Base-by-base conservation (phyloP, 2,329 filamentous ascomycete genomes). In the Alternaria sp. region DNA sequence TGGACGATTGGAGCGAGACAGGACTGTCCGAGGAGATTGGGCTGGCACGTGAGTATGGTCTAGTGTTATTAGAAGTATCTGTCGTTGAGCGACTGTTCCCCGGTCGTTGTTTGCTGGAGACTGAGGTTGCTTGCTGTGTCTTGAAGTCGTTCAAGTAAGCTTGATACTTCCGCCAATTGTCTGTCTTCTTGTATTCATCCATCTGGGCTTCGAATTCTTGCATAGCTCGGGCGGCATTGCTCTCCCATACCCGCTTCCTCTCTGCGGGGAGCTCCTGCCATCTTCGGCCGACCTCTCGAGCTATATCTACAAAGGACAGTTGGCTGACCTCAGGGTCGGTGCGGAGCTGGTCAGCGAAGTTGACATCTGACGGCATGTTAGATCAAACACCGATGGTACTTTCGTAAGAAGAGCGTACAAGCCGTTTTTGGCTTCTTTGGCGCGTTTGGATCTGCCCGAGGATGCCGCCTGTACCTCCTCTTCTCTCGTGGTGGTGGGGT, bases 361-460 rank as follows among this genome's bases (percentile, higher is more conserved):
- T 79, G n/a, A 80, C 78, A 62, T 80, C 76, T 78, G 40, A 9
- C 28, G 30, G 25, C 22, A 25, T 16, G 58, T 71, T 65, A 71
- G 64, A 45, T 18, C 18, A 50, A 50, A 30, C 25, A 7, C 7
- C 18, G 6, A 34, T 30, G 12, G n/a, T 11, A 7, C 2, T 18
- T 3, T 44, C 20, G 32, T 57, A 11, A 54, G 51, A 25, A 28
- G 22, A 52, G 58, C 72, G 36, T 73, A 78, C 76, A 80, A 9
- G 76, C 78, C 34, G 78, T 80, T 53, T 80, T 80, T 30, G 78
- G 78, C 53, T 79, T 79, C 62, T 78, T 78, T 12, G 78, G 78
- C 18, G 78, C 78, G 59, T 79, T 73, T 34, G 52, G 51, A 54
- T 80, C 78, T 11, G 77, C 68, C 7, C 73, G 67, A 9, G 78